Base-by-base conservation (phyloP, 371 early-diverging fungal genomes). In the Vairimorpha apis region DNA sequence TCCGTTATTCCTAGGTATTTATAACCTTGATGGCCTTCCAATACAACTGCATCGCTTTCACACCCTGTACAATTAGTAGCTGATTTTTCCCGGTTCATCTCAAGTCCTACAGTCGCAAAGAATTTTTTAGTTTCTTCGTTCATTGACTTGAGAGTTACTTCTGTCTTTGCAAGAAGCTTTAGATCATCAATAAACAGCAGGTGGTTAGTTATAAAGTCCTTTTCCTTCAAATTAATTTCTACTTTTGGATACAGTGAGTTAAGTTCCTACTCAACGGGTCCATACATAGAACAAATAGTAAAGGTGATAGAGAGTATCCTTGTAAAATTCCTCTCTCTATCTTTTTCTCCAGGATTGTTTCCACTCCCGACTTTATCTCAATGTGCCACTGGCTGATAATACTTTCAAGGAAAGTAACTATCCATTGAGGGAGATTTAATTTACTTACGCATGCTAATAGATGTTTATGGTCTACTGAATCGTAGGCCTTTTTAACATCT, bases 231-330 rank as follows among this genome's bases (percentile, higher is more conserved):
- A n/a, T n/a, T n/a, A n/a, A n/a, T 33, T 58, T 23, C 58, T 33
- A 58, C 58, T 58, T 58, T 58, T 33, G 29, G 58, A 32, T 58
- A 69, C 18, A 16, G 7, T 21, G 7, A 18, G 33, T 69, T 69
- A 12, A 69, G 35, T 25, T 43, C 32, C 60, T 41, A 27, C 70
- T 69, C 25, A 69, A 14, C 25, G 32, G 70, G 18, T 69, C 70
- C 70, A 69, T 69, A 45, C 56, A 69, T 33, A 69, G 35, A 14
- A 63, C n/a, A 33, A 69, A 69, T 8, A 69, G 32, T 13, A 69
- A 29, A 4, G 64, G 70, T 3, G 59, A 69, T 4, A 69, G 59
- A n/a, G 23, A n/a, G 29, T 67, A 68, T 10, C 63, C 67, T 32
- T 63, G 67, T 16, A 67, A 32, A 5, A 69, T 30, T n/a, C 70